Conservation (phyloP, 352 stramenopile genomes). For the Albugo candida region DNA sequence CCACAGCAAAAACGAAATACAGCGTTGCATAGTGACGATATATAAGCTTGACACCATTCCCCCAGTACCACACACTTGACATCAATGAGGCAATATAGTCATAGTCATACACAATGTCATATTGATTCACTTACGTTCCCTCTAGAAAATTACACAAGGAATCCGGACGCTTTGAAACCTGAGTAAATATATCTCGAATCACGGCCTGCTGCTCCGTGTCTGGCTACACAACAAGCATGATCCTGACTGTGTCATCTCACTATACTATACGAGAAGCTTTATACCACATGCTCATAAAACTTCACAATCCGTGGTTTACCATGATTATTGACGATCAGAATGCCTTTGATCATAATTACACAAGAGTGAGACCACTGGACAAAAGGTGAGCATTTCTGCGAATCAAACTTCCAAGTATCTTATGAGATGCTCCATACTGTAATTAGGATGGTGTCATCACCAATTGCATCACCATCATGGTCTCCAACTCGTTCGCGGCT, state of each 20-base stretch:
- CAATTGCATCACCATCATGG: neutral
- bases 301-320: slow-evolving; percentile 96
- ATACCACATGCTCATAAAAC: slow-evolving; percentile 97
- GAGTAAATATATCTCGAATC: slow-evolving; percentile 95
- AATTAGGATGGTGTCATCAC: no score
- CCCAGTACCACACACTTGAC: slow-evolving; percentile 81
- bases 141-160: slow-evolving; percentile 99
- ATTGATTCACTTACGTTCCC: slow-evolving; percentile 56
- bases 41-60: slow-evolving; percentile 96
- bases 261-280: slow-evolving; percentile 1
- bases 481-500: neutral
- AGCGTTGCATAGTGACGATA: slow-evolving; percentile 99
- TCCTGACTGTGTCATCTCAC: no score
- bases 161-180: slow-evolving; percentile 95
- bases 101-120: slow-evolving; percentile 15
- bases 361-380: neutral
- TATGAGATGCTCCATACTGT: no score
- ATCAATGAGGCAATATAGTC: slow-evolving; percentile 1
- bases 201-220: slow-evolving; percentile 94
- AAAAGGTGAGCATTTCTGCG: no score
- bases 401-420: no score
- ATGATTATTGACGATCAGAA: slow-evolving; percentile 99
- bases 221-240: slow-evolving; percentile 18
- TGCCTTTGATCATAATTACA: slow-evolving; percentile 91
- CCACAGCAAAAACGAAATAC: slow-evolving; percentile 98